Evolutionary conservation across 805 yeast genomes (phyloP), one percentile per base, ranked within the genome.

Genomic region (Zygoascus flipseniorum): DNA sequence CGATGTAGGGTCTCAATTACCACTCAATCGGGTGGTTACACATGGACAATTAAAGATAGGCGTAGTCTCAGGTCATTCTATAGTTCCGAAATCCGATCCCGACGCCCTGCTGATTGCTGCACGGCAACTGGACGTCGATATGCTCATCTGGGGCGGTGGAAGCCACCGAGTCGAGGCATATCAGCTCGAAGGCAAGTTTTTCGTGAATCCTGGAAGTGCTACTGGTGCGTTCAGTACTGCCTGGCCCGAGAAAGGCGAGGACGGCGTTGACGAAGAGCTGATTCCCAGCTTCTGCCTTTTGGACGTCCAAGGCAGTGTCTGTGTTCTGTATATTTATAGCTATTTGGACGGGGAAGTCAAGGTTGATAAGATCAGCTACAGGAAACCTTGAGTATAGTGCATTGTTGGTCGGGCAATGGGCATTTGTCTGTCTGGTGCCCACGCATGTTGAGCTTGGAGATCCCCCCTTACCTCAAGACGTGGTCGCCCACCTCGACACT

Each of bases 171-270:
- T 89, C 4, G 98, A 92, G 65, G 97, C 97, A 0, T 92, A 89
- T 64, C 86, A 93, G 9, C 72, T 90, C 54, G 98, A 89, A 59
- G 95, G 95, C 20, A 88, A 87, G 69, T 88, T 90, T 67, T 93
- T 93, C 64, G 78, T 93, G n/a, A 92, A 88, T 66, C 98, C 99
- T 0, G 99, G 99, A 0, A 85, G 95, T 65, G 95, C 95, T 43
- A 90, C 97, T 0, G 99, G 99, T 26, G 97, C 97, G 0, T 81
- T 78, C 59, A 77, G 78, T 44, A 77, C 86, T 32, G 84, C 82
- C 62, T 80, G 82, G 70, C 82, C 82, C 54, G 76, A 74, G 1
- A 81, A 77, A 18, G 83, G 77, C 2, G 75, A 76, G 2, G 74
- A 32, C 62, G 28, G 19, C 6, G 51, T 47, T 19, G 50, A 51